Evolutionary conservation across 2,329 filamentous ascomycete species (phyloP).

Genomic region (Magnaporthiopsis rhizophila): DNA sequence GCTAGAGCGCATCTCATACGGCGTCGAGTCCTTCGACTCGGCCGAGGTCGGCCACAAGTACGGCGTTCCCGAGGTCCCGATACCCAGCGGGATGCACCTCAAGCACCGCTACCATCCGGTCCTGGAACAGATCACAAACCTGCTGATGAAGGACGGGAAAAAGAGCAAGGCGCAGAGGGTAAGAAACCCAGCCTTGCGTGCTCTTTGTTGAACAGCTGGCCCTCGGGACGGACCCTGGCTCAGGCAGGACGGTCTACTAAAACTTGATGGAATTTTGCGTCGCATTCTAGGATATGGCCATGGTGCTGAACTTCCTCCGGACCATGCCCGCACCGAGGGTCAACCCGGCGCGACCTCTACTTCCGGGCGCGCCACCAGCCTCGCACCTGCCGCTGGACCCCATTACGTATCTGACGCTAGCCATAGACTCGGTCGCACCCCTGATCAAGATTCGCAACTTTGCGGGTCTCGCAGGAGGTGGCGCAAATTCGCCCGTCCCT

Average conservation of each 20-base stretch:
- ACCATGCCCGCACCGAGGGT: slow-evolving; percentile 72
- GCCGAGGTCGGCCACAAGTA: slow-evolving; percentile 62
- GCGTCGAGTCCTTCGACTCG: slow-evolving; percentile 23
- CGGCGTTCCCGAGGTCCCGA: slow-evolving; percentile 57
- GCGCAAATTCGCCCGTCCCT: slow-evolving; percentile 74
- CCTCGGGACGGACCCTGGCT: neutral
- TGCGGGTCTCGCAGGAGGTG: slow-evolving; percentile 77
- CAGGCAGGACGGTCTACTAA: neutral
- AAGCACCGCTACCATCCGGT: slow-evolving; percentile 81
- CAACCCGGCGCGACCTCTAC: slow-evolving; percentile 61
- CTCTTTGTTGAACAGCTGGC: neutral
- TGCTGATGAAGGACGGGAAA: slow-evolving; percentile 89
- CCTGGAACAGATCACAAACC: slow-evolving; percentile 77
- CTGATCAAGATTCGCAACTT: slow-evolving; percentile 72
- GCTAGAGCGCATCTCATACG: slow-evolving; percentile 24
- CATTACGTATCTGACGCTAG: slow-evolving; percentile 78
- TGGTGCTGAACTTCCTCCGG: slow-evolving; percentile 76
- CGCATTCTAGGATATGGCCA: slow-evolving; percentile 65
- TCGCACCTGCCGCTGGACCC: slow-evolving; percentile 81
- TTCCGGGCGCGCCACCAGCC: slow-evolving; percentile 70
- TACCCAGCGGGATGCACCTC: slow-evolving; percentile 55
- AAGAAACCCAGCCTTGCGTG: slow-evolving; percentile 24
- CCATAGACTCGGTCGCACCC: slow-evolving; percentile 88
- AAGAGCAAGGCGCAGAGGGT: slow-evolving; percentile 84
- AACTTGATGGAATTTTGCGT: no score